Evolutionary conservation across 1,284 basidiomycete genomes (phyloP).

Genomic region (Cryptococcus sp.): DNA sequence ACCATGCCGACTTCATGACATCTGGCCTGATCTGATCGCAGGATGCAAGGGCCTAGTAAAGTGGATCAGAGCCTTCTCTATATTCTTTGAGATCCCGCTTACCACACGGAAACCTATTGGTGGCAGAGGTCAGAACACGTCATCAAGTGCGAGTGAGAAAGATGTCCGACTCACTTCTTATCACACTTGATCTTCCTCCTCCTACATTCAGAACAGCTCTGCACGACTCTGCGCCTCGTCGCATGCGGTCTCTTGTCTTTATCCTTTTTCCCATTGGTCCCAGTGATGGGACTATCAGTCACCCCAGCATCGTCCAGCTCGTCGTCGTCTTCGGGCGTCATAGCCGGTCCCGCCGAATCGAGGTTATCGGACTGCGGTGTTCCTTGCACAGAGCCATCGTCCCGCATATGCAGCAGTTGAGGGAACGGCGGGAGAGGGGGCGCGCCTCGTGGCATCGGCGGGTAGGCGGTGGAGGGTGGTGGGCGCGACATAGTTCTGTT

Average conservation of each 20-base stretch:
- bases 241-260: conserved; percentile 37
- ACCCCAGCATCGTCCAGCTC: conserved; percentile 12
- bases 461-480: conserved; percentile 36
- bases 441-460: conserved; percentile 26
- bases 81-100: conserved; percentile 11
- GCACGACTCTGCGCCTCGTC: conserved; percentile 50
- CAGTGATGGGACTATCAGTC: conserved; percentile 2
- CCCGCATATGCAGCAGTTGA: conserved; percentile 37
- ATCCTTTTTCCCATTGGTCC: conserved; percentile 30
- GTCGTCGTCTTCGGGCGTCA: conserved; percentile 33
- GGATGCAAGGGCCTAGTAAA: conserved; percentile 46
- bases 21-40: conserved; percentile 49
- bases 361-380: conserved; percentile 11
- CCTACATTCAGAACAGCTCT: conserved; percentile 55
- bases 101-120: conserved; percentile 40
- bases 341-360: conserved; percentile 7
- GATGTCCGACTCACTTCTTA: conserved; percentile 45
- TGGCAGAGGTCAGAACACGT: neutral
- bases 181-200: conserved; percentile 55
- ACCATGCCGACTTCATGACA: conserved; percentile 55
- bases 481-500: conserved; percentile 30
- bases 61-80: neutral
- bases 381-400: conserved; percentile 20
- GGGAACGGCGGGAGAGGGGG: conserved; percentile 42
- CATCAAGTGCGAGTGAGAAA: neutral